Base-by-base conservation (phyloP, 371 early-diverging fungal species). In the Saksenaea oblongispora region DNA sequence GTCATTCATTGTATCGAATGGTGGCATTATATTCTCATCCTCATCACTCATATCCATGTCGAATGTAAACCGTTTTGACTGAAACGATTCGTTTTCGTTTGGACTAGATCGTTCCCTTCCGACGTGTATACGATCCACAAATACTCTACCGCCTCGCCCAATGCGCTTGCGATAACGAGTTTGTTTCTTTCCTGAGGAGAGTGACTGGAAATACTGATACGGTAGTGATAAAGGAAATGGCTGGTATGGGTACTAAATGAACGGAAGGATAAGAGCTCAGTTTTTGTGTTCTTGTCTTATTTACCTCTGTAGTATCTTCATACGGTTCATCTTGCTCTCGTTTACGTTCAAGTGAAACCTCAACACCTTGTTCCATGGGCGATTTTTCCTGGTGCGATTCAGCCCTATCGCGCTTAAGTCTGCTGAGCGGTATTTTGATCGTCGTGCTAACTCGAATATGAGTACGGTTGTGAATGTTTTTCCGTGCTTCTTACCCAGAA, bases 121-220 rank as follows among this genome's bases (percentile, higher is more conserved):
- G 1, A 10, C 24, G 5, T 47, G 51, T 9, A 64, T 59, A 41
- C 87, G 84, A 64, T 87, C 87, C 47, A 85, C 74, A 35, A 82
- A 79, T 0, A 84, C 68, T 59, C 87, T 83, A 17, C 88, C 87
- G 54, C 83, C 83, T 56, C 87, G 81, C 18, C 88, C 88, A 58
- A 84, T 61, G 54, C 88, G 80, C 59, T 76, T 84, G 34, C 88
- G 74, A 65, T 73, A 84, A 24, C 60, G 64, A 0, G 51, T 73
- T 53, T 35, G 66, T 3, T 59, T 64, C 58, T 63, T 68, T 58
- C 63, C 63, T 39, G 54, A 64, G 26, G 63, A 71, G 5, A 74
- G 34, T 0, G 68, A 54, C 53, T 69, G 74, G 59, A 47, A 78
- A 62, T 71, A 75, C 54, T 78, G 76, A 42, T 78, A 58, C 37